Evolutionary conservation across 305 asterid genomes (phyloP).

Genomic region (Withania somnifera): DNA sequence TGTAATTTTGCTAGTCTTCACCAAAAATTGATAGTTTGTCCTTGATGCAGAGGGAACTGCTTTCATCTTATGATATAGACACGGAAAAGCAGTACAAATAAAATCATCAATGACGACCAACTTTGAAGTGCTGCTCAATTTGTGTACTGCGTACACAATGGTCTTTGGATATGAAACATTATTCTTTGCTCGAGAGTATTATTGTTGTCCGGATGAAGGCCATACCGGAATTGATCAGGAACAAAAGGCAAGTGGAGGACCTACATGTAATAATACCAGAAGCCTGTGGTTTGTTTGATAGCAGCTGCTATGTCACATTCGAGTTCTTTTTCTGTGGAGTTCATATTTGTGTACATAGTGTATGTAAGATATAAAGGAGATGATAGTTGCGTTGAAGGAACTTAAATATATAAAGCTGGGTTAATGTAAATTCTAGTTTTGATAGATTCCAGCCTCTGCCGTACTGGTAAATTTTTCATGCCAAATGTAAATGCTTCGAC

Average conservation of each 20-base stretch:
- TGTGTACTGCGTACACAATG: not conserved
- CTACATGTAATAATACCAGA: too few relatives aligned
- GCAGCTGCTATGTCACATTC: conserved; percentile 16
- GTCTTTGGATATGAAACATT: not conserved
- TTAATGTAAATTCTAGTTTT: too few relatives aligned
- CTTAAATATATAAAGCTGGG: conserved; percentile 25
- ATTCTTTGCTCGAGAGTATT: not conserved
- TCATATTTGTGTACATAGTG: conserved; percentile 34
- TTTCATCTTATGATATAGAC: conserved; percentile 57
- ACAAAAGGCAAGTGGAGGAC: conserved; percentile 6
- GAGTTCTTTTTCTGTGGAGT: conserved; percentile 18
- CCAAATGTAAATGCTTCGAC: not conserved
- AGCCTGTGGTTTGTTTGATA: conserved; percentile 18
- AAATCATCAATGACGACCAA: conserved; percentile 23
- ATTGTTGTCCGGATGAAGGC: not conserved
- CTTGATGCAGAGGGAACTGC: conserved; percentile 50
- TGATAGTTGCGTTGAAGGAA: conserved; percentile 27
- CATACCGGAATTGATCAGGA: not conserved
- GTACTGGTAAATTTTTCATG: not conserved
- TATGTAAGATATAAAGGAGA: conserved; percentile 19
- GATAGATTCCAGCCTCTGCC: not conserved
- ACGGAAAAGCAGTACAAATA: conserved; percentile 27
- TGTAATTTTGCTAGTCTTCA: not conserved
- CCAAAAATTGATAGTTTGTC: not conserved
- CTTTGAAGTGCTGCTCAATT: conserved; percentile 16